phyloP scores from a whole-genome alignment of 148 eudicot genomes.

The Amaranthus palmeri region DNA sequence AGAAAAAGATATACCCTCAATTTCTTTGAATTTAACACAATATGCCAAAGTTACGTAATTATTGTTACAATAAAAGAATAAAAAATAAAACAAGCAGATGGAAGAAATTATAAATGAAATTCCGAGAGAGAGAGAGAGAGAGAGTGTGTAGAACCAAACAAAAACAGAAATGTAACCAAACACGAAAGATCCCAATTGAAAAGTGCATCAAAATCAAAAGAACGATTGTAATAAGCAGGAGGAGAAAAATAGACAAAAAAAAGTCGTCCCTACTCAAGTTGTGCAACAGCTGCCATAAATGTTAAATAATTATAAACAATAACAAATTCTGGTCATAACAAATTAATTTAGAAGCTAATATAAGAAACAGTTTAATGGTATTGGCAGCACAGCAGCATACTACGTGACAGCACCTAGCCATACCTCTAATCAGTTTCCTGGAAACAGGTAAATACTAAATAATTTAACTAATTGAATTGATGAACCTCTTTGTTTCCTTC shows the following conservation, averaged over 20 bases:
- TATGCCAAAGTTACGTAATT: no score
- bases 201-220: no score
- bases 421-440: neutral
- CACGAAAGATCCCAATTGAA: no score
- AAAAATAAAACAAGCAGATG: no score
- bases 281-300: neutral
- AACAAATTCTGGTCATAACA: neutral
- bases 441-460: neutral
- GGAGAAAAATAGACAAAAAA: neutral
- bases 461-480: neutral
- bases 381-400: neutral
- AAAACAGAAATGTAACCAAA: no score
- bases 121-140: no score
- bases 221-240: neutral
- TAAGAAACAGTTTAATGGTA: neutral
- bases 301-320: neutral
- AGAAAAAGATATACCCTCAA: no score
- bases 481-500: neutral
- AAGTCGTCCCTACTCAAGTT: neutral
- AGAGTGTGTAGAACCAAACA: no score
- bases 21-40: no score
- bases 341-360: no score
- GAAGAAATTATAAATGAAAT: no score
- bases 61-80: no score
- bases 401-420: constrained; percentile 4